These are phyloP conservation scores for Ceratobasidium theobromae DNA, from an alignment of 1,284 basidiomycete genomes.

Conservation along the genomic window DNA sequence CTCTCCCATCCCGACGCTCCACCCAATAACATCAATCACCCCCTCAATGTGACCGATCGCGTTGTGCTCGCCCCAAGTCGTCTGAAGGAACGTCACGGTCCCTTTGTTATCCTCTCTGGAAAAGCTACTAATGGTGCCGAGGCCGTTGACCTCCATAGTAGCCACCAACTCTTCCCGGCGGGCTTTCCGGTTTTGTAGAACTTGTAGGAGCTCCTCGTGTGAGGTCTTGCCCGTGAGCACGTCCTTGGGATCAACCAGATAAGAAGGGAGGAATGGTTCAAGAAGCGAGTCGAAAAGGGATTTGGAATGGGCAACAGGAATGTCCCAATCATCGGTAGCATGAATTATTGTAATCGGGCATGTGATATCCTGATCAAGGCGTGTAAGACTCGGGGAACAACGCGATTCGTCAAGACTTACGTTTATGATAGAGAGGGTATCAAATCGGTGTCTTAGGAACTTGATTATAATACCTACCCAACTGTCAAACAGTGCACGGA, in stretches of 20 bases:
- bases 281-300: conserved; percentile 70
- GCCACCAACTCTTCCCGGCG: conserved; percentile 52
- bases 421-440: conserved; percentile 60
- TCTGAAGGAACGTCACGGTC: conserved; percentile 60
- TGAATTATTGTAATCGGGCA: conserved; percentile 77
- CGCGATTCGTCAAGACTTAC: conserved; percentile 46
- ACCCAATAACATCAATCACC: conserved; percentile 64
- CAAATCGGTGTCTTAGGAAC: conserved; percentile 64
- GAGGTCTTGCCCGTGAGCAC: neutral
- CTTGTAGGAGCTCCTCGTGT: conserved; percentile 36
- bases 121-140: conserved; percentile 63
- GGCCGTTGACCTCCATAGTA: conserved; percentile 52
- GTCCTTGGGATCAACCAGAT: conserved; percentile 43
- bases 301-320: conserved; percentile 75
- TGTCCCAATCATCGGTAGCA: conserved; percentile 78
- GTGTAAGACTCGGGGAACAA: neutral
- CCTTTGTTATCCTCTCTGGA: conserved; percentile 46
- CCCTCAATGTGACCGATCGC: conserved; percentile 68
- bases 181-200: conserved; percentile 44
- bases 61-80: conserved; percentile 64
- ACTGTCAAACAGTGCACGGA: neutral
- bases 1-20: conserved; percentile 19
- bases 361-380: conserved; percentile 53
- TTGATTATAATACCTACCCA: conserved; percentile 56
- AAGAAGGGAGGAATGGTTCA: conserved; percentile 58